These are phyloP conservation scores for Verruconis gallopava DNA, from an alignment of 2,329 filamentous ascomycete species.

Conservation along the genomic window DNA sequence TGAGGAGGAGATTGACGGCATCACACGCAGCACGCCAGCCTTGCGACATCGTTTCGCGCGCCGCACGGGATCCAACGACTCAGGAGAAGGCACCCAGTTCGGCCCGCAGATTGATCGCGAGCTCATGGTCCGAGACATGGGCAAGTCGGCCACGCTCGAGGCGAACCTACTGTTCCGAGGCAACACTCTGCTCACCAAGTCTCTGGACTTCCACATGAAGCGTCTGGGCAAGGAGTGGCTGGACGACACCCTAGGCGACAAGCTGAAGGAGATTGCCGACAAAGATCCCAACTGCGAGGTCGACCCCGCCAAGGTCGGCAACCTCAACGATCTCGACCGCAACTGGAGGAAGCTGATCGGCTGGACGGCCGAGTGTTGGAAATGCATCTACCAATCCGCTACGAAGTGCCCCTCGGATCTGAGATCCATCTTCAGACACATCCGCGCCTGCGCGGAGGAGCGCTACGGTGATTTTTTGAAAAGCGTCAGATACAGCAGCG, in stretches of 20 bases:
- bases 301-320: slow-evolving; percentile 65
- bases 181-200: slow-evolving; percentile 86
- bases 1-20: slow-evolving; percentile 93
- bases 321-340: slow-evolving; percentile 58
- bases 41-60: slow-evolving; percentile 55
- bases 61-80: slow-evolving; percentile 54
- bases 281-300: slow-evolving; percentile 89
- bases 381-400: slow-evolving; percentile 64
- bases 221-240: slow-evolving; percentile 86
- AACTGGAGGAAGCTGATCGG: slow-evolving; percentile 71
- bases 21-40: slow-evolving; percentile 66
- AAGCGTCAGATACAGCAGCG: slow-evolving; percentile 82
- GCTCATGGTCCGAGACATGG: slow-evolving; percentile 61
- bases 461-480: slow-evolving; percentile 86
- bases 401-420: slow-evolving; percentile 67
- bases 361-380: slow-evolving; percentile 75
- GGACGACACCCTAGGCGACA: slow-evolving; percentile 73
- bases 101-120: slow-evolving; percentile 46
- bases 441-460: slow-evolving; percentile 84
- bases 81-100: slow-evolving; percentile 17
- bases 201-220: slow-evolving; percentile 91
- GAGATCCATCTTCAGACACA: slow-evolving; percentile 75
- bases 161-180: slow-evolving; percentile 91
- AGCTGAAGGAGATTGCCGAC: slow-evolving; percentile 79
- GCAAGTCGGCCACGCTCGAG: slow-evolving; percentile 68